Evolutionary conservation across 2,329 filamentous ascomycete species (phyloP), one percentile per base, ranked within the genome.

Genomic region (Pseudofabraea citricarpa): DNA sequence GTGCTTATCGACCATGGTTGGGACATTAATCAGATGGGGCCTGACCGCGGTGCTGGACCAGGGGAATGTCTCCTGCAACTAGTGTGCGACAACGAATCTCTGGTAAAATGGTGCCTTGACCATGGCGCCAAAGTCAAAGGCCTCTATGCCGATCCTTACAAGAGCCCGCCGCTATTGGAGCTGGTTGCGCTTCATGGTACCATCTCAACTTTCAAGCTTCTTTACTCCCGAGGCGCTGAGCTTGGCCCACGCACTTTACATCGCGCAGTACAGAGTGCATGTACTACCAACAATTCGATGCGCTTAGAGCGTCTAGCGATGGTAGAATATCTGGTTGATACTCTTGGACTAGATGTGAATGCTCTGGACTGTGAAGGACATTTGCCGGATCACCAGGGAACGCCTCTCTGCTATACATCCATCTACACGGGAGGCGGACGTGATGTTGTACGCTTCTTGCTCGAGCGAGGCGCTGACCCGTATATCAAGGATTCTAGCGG

Each of bases 281-380:
- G 21, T 29, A 32, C 38, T 9, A 40, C 21, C 29, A 24, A 29
- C 13, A 18, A 26, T 16, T n/a, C 19, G 29, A 29, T 16, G 15
- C 21, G 29, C 20, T 10, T 7, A 24, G 20, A 40, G 20, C 20
- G 20, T 20, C 22, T 40, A 24, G 38, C 23, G 26, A 40, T 40
- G 38, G 38, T 40, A 26, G 21, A 16, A 21, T 20, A 40, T 24
- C 38, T 40, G 16, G 21, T 40, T 26, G 38, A 40, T 24, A 26
- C 27, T 21, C 21, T 40, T n/a, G 38, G 23, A 18, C 38, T 40
- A 21, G 16, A 40, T 16, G 38, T 40, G 23, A 40, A 40, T n/a
- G 38, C 38, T 24, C 23, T 26, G 10, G 38, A 40, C 24, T 27
- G 13, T 13, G 24, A 27, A 13, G 24, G 24, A 8, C 24, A 27